Base-by-base conservation (phyloP, 2,329 filamentous ascomycete species). In the Paracoccidioides brasiliensis region DNA sequence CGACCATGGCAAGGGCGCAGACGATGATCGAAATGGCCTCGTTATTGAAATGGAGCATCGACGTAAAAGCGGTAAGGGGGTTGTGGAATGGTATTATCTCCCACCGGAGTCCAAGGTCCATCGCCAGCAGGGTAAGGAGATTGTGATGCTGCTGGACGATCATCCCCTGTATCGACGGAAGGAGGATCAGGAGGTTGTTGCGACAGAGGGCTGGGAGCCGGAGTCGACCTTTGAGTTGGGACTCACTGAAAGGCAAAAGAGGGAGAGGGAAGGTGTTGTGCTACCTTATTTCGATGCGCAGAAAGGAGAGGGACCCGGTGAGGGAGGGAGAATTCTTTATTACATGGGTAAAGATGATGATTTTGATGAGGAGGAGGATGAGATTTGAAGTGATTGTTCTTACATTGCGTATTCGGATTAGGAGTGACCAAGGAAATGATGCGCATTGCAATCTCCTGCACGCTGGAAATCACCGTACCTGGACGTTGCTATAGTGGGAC, bases 261-360 rank as follows among this genome's bases (percentile, higher is more conserved):
- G 79, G 60, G 91, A 95, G 52, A 77, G 93, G 32, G 91, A 96
- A 64, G 88, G 86, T 0, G 88, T 98, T 7, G 87, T 97, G 43
- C 69, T 97, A 69, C 93, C 93, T 14, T 97, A 98, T 69, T 96
- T 94, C 71, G 93, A 98, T 74, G 93, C 93, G 30, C 93, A 98
- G 77, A 88, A 83, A 54, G 85, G 70, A 12, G 70, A 75, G 56
- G 80, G 79, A 4, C 75, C 81, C 0, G 90, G 90, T 0, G 89
- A 95, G 64, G 91, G 93, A 4, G 93, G 93, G 0, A 80, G 91
- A 58, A 98, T 98, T 61, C 67, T 98, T 65, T 98, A 98, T 69
- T 91, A 97, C 63, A 95, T 97, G 87, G 91, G 90, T 1, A 81
- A 83, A 59, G 93, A 97, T 73, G 93, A 98, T 70, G 90, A 97